Percentiles rank a stretch among this genome's conserved stretches.
Conservation (phyloP, 164 flowering plant species). For the Pachysandra terminalis region DNA sequence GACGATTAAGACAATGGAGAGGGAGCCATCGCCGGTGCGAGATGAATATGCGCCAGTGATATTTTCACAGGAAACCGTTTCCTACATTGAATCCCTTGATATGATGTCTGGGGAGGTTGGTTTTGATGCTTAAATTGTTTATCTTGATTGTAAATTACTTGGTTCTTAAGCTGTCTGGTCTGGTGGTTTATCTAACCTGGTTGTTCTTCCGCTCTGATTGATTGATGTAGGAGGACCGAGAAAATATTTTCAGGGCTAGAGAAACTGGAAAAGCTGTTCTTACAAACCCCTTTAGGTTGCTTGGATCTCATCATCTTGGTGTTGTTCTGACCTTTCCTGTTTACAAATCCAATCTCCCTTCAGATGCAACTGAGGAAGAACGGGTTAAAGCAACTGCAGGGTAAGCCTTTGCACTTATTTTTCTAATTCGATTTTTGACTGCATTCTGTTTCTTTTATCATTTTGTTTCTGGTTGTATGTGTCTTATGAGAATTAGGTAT, state of each 20-base stretch:
- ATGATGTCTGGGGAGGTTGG: conserved; percentile 98
- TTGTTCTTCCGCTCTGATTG: not conserved
- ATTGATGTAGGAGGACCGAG: conserved; percentile 80
- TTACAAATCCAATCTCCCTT: conserved; percentile 60
- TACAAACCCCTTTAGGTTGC: conserved; percentile 77
- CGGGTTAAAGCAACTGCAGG: conserved; percentile 79
- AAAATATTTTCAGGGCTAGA: conserved; percentile 85
- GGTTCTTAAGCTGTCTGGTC: not conserved
- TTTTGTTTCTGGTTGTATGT: not conserved
- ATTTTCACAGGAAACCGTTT: conserved; percentile 83
- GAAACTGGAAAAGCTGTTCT: conserved; percentile 93
- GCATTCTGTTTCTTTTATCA: not conserved
- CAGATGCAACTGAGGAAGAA: conserved; percentile 58
- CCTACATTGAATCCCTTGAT: conserved; percentile 74
- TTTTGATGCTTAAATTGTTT: conserved; percentile 1
- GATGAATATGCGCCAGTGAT: conserved; percentile 96
- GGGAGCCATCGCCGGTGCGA: conserved; percentile 66
- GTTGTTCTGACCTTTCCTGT: conserved; percentile 97
- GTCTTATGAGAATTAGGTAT: not conserved
- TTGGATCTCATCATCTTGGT: conserved; percentile 89
- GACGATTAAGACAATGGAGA: conserved; percentile 85
- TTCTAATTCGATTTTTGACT: conserved; percentile 3
- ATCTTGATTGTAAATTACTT: conserved; percentile 1
- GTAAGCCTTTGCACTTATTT: conserved; percentile 35
- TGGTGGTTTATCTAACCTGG: not conserved